Evolutionary conservation across 1,284 basidiomycete species (phyloP), one percentile per base, ranked within the genome.

Genomic region (Puccinia coronata): DNA sequence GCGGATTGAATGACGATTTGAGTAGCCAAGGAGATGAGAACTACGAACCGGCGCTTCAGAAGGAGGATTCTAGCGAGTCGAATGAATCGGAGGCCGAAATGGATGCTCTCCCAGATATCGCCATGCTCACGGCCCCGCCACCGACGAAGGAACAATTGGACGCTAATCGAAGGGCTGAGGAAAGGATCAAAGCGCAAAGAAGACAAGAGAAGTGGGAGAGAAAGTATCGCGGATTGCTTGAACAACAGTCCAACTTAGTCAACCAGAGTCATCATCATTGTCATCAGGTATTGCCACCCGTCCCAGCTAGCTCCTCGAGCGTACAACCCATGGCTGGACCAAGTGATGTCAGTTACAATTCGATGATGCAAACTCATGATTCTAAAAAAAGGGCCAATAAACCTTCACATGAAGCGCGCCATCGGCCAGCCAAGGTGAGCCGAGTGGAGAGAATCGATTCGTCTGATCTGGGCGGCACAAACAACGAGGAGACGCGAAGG

Each of bases 1-100:
- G 28, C 57, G 23, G 61, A n/a, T 20, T 39, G 25, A 57, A 67
- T 9, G 53, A 55, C 31, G 61, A 73, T 39, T 14, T 53, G 55
- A 55, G 61, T 67, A 69, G 75, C 25, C 39, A 74, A 69, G 72
- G 47, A 6, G 72, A 74, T 75, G 80, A 67, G 8, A 70, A 67
- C 39, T 65, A 65, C 36, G 28, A 55, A n/a, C 72, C 63, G 34
- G 18, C 47, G 5, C 4, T n/a, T 5, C 14, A 16, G 39, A 55
- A 59, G 28, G 70, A 63, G 5, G 36, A 31, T 1, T n/a, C 12
- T 11, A 34, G 23, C 41, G 59, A 74, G 34, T 57, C 71, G 47
- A 53, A n/a, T 34, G 71, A 81, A 3, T 73, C 71, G 20, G 74
- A 65, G 36, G 57, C 18, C 25, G 74, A 76, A 14, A 16, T 28